Conservation (phyloP, 73 alveolate species). For the Paramecium bursaria region DNA sequence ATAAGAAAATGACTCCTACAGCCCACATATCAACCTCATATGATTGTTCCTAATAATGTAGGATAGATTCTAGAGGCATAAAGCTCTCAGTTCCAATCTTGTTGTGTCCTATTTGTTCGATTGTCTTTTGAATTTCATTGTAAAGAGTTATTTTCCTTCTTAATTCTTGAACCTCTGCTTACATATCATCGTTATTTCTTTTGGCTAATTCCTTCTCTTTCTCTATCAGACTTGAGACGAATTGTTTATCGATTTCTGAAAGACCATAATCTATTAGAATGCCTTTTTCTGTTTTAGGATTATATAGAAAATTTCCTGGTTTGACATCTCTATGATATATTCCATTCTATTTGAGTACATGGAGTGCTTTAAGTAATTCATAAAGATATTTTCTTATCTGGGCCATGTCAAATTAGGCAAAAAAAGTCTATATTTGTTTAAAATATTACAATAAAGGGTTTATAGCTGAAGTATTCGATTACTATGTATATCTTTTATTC, state of each 20-base stretch:
- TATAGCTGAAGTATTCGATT: conserved; percentile 60
- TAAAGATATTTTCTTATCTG: conserved; percentile 83
- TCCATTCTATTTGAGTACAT: conserved; percentile 83
- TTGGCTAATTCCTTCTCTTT: conserved; percentile 82
- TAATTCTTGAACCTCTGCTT: conserved; percentile 78
- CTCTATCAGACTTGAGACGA: conserved; percentile 76
- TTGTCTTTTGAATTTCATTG: conserved; percentile 66
- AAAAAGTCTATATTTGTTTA: conserved; percentile 56
- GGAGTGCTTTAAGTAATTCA: conserved; percentile 82
- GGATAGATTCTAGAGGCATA: conserved; percentile 94
- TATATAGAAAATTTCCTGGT: conserved; percentile 94
- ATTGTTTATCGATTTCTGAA: conserved; percentile 84
- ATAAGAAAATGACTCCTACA: conserved; percentile 92
- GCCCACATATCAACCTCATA: conserved; percentile 98
- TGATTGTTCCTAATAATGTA: conserved; percentile 82
- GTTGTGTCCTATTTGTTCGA: conserved; percentile 70
- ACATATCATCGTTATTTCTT: conserved; percentile 79
- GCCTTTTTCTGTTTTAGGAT: conserved; percentile 84
- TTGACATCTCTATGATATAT: conserved; percentile 95
- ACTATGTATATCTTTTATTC: conserved; percentile 67
- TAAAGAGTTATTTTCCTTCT: conserved; percentile 42
- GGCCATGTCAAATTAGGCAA: conserved; percentile 72
- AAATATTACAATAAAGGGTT: conserved; percentile 66
- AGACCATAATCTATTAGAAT: conserved; percentile 95
- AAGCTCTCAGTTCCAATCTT: conserved; percentile 95